Evolutionary conservation across 2,329 filamentous ascomycete species (phyloP).

Genomic region (Epichloe elymi): DNA sequence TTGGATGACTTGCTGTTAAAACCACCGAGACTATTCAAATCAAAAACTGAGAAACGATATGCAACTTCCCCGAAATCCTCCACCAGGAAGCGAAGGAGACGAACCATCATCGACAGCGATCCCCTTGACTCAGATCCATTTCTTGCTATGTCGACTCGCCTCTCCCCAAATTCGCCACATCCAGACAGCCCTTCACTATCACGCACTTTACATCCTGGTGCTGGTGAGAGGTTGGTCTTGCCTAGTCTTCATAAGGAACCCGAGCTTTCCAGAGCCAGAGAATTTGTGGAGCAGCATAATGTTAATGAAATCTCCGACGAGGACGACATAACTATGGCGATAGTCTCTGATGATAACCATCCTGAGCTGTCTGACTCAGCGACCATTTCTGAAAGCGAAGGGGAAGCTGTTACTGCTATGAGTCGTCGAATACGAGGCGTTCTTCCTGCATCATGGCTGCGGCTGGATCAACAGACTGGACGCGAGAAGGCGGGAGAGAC

Average conservation of each 20-base stretch:
- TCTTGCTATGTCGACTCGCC: background rate
- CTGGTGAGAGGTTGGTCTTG: background rate
- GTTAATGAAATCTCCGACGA: background rate
- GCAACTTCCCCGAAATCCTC: constrained; percentile 14
- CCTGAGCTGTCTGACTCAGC: constrained; percentile 10
- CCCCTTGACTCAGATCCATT: constrained; percentile 12
- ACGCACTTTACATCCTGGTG: background rate
- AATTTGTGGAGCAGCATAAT: background rate
- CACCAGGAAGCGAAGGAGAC: constrained; percentile 18
- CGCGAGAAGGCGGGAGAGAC: constrained; percentile 19
- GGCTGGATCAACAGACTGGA: constrained; percentile 38
- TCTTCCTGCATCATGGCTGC: constrained; percentile 54
- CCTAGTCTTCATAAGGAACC: background rate
- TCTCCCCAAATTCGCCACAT: background rate
- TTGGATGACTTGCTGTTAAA: constrained; percentile 21
- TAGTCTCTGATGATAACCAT: background rate
- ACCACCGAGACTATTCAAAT: constrained; percentile 7
- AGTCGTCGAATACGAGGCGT: constrained; percentile 43
- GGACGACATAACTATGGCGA: background rate
- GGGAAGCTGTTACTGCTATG: constrained; percentile 26
- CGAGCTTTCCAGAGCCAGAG: background rate
- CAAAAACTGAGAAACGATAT: constrained; percentile 12
- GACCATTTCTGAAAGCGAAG: constrained; percentile 26
- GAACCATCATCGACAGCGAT: constrained; percentile 19
- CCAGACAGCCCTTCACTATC: background rate